Base-by-base conservation (phyloP, 768 basidiomycete genomes). In the Chalciporus piperatus region DNA sequence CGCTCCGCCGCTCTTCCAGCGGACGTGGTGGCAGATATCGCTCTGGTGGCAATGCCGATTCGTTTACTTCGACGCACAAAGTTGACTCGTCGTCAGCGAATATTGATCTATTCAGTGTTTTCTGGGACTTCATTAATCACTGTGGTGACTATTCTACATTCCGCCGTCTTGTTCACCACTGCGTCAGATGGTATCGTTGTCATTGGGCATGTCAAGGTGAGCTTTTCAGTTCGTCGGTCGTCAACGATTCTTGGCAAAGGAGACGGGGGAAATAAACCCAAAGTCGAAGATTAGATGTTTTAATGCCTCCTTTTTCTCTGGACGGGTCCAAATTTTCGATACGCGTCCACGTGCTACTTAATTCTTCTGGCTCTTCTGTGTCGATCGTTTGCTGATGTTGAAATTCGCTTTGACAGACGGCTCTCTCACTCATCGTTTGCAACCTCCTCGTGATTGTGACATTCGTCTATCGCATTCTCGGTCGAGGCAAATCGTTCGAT, bases 381-480 rank as follows among this genome's bases (percentile, higher is more conserved):
- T 4, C 23, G n/a, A 14, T 10, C 11, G 32, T 22, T 12, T 9
- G 33, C 48, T 51, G 30, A 45, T 28, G 13, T 37, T n/a, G 19
- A 12, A 3, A 27, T 47, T 45, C 12, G 1, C 14, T 13, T 6
- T 12, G 37, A 53, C 32, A 65, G 65, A 20, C 57, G 4, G 61
- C 68, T 7, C 46, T 63, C 14, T 54, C 62, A 8, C 37, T 63
- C 20, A 47, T 67, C 35, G 50, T 67, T 7, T 68, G 65, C 52
- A 62, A 65, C 20, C 49, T 58, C 12, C 55, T 67, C 28, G 67
- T 67, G 38, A 54, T 67, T 25, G 58, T 63, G 17, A 27, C 58
- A 13, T 65, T 61, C 8, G 12, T 58, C 7, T 58, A 62, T 39
- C 63, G 55, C 16, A n/a, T 59, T 4, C 58, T n/a, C 25, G 22